Percentiles rank a stretch among this genome's conserved stretches.
Evolutionary conservation across 768 basidiomycete species (phyloP).

Genomic region (Boletus bicolor): DNA sequence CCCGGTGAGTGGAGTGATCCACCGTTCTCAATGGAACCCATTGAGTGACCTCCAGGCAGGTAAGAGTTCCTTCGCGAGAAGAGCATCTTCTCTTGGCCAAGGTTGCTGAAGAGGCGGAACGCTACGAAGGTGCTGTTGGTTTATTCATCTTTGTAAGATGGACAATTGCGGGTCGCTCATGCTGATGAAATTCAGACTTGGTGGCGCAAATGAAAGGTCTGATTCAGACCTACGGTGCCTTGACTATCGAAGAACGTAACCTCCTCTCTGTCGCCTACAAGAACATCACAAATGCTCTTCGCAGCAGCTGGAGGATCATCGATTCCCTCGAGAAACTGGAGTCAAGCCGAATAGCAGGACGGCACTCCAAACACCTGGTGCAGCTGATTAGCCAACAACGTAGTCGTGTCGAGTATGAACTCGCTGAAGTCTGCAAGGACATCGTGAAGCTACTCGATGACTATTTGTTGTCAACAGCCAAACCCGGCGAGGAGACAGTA

Average conservation of each 20-base stretch:
- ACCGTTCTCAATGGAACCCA: background rate
- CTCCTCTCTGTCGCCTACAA: constrained; percentile 89
- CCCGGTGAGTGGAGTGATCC: constrained; percentile 24
- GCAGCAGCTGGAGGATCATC: constrained; percentile 81
- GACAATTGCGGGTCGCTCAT: constrained; percentile 4
- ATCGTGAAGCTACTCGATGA: constrained; percentile 67
- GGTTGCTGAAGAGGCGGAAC: constrained; percentile 84
- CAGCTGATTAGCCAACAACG: constrained; percentile 70
- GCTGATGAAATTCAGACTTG: constrained; percentile 51
- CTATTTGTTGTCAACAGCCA: constrained; percentile 58
- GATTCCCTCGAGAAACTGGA: constrained; percentile 70
- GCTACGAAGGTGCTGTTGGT: constrained; percentile 67
- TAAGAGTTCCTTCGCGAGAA: constrained; percentile 32
- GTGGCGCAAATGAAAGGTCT: constrained; percentile 76
- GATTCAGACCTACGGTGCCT: constrained; percentile 61
- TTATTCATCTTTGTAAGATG: background rate
- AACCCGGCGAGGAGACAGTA: constrained; percentile 76
- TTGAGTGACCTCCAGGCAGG: constrained; percentile 17
- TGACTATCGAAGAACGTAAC: constrained; percentile 84
- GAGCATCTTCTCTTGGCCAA: constrained; percentile 66
- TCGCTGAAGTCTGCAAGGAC: constrained; percentile 75
- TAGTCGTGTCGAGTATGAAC: constrained; percentile 71
- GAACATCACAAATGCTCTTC: constrained; percentile 79
- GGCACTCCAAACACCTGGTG: constrained; percentile 42
- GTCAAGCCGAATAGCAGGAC: constrained; percentile 31